A percentile compares a stretch with the other conserved stretches of the same genome.
Conservation (phyloP, 768 basidiomycete genomes). For the Lentinula guzmanii region DNA sequence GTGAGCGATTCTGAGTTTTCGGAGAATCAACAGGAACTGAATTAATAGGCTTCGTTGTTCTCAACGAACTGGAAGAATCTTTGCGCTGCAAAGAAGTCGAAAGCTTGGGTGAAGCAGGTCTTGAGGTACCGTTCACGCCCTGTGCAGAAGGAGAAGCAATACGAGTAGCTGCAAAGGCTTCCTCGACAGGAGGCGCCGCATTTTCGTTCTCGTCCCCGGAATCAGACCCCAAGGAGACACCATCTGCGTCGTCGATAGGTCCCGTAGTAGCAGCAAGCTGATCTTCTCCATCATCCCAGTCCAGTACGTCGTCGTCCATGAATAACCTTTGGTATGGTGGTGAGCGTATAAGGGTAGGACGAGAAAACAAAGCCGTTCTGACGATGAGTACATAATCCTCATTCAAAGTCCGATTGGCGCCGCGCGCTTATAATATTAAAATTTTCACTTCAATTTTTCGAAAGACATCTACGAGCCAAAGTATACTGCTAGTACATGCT, state of each 20-base stretch:
- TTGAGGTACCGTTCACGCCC: not conserved
- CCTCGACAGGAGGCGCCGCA: slow-evolving; percentile 26
- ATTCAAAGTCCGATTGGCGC: not conserved
- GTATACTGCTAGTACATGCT: slow-evolving; percentile 73
- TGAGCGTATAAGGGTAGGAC: not conserved
- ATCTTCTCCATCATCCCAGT: slow-evolving; percentile 45
- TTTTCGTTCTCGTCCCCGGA: slow-evolving; percentile 46
- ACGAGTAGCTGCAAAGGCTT: slow-evolving; percentile 10
- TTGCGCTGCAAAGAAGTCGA: not conserved
- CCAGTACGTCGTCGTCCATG: slow-evolving; percentile 42
- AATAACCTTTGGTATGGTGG: not conserved
- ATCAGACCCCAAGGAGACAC: slow-evolving; percentile 38
- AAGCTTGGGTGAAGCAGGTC: not conserved
- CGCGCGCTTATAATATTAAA: not conserved
- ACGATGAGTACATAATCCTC: not conserved
- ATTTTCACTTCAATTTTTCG: not conserved
- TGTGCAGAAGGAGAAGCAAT: slow-evolving; percentile 11
- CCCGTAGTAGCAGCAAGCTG: slow-evolving; percentile 13
- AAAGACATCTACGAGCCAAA: slow-evolving; percentile 43
- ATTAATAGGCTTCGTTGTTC: slow-evolving; percentile 6
- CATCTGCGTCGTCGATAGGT: slow-evolving; percentile 36
- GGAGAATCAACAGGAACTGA: not conserved
- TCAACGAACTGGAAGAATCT: not conserved
- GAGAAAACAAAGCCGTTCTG: not conserved
- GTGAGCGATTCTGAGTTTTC: not conserved